Evolutionary conservation across 208 protist genomes (phyloP), one percentile per base, ranked within the genome.

Genomic region (Angomonas ambiguus): DNA sequence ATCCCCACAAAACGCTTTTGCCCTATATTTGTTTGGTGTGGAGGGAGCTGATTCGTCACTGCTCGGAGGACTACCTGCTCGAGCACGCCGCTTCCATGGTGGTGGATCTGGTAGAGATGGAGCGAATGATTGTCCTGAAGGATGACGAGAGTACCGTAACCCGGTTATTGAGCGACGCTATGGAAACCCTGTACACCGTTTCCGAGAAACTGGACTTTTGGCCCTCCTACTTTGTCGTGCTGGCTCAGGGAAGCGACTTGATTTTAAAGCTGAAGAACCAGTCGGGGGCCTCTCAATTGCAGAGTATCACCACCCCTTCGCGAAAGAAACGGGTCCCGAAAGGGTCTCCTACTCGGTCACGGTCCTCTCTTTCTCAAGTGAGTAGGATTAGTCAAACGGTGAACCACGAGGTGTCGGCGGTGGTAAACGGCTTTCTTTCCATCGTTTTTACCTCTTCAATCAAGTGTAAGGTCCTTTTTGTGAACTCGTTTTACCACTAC

Each of bases 401-500:
- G 11, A 61, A 11, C 16, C 30, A 38, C 35, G 31, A 38, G 25
- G n/a, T n/a, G 28, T 48, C 6, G 5, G 30, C 24, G 1, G 30
- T 31, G 31, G 31, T 42, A 16, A 61, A 27, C 27, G 85, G 88
- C 38, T 92, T 95, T 34, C 56, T 84, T 1, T 77, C 79, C 24
- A 78, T 92, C 24, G 85, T 92, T 81, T 73, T 77, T 0, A 81
- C 77, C 18, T 82, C 85, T 69, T 88, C 83, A 0, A 73, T 69
- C 30, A 91, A 95, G 69, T 91, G 83, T 55, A 89, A 82, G 65
- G 77, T 71, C 4, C 71, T 91, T 11, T 95, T 92, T 76, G 77
- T 92, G 16, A 82, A 79, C 5, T 82, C 82, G 0, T 70, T 95
- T 53, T 81, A 86, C 69, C 59, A 82, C 28, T 92, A 89, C 56